A percentile compares a stretch with the other conserved stretches of the same genome.
Conservation (phyloP, 495 filamentous ascomycete species). For the Tuber aestivum region DNA sequence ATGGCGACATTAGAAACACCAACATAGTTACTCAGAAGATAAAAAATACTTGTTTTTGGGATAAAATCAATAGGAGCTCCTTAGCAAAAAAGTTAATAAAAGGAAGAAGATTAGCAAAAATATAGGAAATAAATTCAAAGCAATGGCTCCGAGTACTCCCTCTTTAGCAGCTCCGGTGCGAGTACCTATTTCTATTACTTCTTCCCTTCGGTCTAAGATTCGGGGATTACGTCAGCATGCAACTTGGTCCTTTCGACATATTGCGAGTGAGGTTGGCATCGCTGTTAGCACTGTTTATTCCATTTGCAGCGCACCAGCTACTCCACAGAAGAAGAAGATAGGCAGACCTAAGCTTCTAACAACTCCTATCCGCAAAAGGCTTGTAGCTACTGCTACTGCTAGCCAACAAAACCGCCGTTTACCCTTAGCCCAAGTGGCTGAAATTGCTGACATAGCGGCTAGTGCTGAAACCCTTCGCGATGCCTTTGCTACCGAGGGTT, state of each 20-base stretch:
- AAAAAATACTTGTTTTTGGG: no score
- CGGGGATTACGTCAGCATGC: not conserved
- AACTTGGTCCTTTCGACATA: not conserved
- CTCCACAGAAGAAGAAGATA: not conserved
- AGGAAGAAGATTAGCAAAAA: no score
- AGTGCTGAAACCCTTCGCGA: not conserved
- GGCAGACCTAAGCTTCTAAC: not conserved
- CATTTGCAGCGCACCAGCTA: slow-evolving; percentile 11
- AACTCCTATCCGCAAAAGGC: not conserved
- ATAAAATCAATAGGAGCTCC: no score
- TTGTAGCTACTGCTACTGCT: slow-evolving; percentile 9
- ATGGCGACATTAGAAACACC: no score
- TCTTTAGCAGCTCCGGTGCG: no score
- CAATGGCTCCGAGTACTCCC: no score
- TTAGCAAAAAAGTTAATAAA: no score
- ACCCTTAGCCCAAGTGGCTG: slow-evolving; percentile 9
- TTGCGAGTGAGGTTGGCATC: not conserved
- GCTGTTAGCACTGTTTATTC: slow-evolving; percentile 7
- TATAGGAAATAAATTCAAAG: no score
- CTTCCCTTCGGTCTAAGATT: no score
- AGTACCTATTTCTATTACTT: no score
- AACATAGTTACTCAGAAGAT: no score
- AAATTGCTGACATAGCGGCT: slow-evolving; percentile 7
- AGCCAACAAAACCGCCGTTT: not conserved
- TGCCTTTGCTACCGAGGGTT: slow-evolving; percentile 6